Evolutionary conservation across 495 filamentous ascomycete genomes (phyloP).

Genomic region (Penicillium antarcticum): DNA sequence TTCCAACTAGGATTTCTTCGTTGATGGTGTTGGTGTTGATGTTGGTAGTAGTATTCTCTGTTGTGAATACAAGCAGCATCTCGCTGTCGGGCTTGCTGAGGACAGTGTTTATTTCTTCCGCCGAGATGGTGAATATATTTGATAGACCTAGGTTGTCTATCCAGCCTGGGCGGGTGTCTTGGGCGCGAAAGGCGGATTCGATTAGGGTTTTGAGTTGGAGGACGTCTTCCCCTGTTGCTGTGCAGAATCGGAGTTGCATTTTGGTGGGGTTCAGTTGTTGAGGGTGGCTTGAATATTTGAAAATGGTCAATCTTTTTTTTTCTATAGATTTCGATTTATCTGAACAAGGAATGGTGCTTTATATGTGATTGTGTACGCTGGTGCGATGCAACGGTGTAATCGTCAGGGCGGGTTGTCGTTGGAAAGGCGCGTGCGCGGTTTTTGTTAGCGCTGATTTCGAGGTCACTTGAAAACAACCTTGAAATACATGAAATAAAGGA

Average conservation of each 20-base stretch:
- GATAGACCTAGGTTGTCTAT: constrained; percentile 35
- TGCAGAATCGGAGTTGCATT: constrained; percentile 24
- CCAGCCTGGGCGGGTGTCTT: constrained; percentile 35
- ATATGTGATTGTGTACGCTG: no score
- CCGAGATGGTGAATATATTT: constrained; percentile 25
- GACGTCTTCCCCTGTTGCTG: constrained; percentile 28
- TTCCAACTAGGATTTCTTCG: constrained; percentile 23
- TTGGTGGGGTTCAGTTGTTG: background rate
- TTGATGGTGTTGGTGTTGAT: background rate
- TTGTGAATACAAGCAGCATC: constrained; percentile 27
- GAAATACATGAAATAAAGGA: no score
- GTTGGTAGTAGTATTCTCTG: no score
- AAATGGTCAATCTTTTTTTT: no score
- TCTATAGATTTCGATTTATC: no score
- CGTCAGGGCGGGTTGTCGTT: no score
- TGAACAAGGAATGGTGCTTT: no score
- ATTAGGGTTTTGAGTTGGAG: constrained; percentile 29
- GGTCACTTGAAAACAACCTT: no score
- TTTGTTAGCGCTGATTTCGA: no score
- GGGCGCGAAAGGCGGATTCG: constrained; percentile 40
- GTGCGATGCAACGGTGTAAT: no score
- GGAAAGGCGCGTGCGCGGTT: no score
- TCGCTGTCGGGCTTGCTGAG: constrained; percentile 36
- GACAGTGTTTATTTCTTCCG: constrained; percentile 27
- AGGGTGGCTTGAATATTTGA: no score